Base-by-base conservation (phyloP, 2,329 filamentous ascomycete species). In the Nothophoma quercina region DNA sequence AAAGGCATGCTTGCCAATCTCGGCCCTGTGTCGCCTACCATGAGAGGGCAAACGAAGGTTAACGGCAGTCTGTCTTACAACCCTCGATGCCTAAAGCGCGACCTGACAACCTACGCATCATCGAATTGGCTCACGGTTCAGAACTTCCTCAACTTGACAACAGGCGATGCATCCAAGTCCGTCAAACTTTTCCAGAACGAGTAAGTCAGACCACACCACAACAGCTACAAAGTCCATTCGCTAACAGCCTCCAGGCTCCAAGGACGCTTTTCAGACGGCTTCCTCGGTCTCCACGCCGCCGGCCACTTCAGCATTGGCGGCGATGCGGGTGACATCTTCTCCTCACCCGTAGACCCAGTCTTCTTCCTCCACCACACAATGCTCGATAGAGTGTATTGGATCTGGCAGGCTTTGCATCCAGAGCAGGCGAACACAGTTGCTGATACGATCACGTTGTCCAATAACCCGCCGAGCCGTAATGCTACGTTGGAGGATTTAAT, bases 81-180 rank as follows among this genome's bases (percentile, higher is more conserved):
- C 23, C 67, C 68, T 4, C 65, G 72, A 10, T 76, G 73, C 38
- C 35, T 73, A 6, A 63, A 66, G 19, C 66, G 73, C 7, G 69
- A 74, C 38, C 52, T 76, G 23, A 69, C 72, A 36, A 67, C 67
- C 1, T 68, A 58, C 9, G 44, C 56, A 1, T 51, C 51, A 1
- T 23, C 38, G 4, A 54, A 45, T 3, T 60, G 57, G 56, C 36
- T 57, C 3, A 61, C 55, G 3, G 22, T 30, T 1, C 49, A 69
- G 2, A 78, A 83, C 29, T 33, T 65, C 2, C 34, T 53, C 60
- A 74, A 77, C 51, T 79, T 81, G 2, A 78, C 81, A 12, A 62
- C 84, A 28, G 85, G 85, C 53, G 78, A 81, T 56, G 82, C 82
- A 30, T 55, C 52, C 1, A 42, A 28, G 10, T 78, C 77, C 55